Percentiles rank a stretch among this genome's conserved stretches.
phyloP scores from a whole-genome alignment of 768 basidiomycete genomes.

The Tulasnella sp. region DNA sequence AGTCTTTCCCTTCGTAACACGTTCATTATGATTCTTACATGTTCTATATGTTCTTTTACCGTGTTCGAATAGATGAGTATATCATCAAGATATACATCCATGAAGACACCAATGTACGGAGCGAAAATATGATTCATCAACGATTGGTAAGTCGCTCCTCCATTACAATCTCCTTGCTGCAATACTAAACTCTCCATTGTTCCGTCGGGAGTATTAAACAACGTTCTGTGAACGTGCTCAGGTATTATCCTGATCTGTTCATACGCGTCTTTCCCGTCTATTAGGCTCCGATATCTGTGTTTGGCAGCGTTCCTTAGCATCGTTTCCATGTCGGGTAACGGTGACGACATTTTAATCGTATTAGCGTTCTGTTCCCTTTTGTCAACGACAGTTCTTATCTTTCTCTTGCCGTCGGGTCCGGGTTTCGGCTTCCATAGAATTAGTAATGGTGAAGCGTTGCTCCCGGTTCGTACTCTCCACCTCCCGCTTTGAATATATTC shows the following conservation, averaged over 20 bases:
- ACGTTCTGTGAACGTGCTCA: not conserved
- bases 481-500: not conserved
- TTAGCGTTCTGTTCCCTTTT: slow-evolving; percentile 8
- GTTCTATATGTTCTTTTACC: slow-evolving; percentile 25
- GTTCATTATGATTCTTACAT: slow-evolving; percentile 25
- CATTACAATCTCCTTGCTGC: slow-evolving; percentile 23
- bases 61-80: slow-evolving; percentile 35
- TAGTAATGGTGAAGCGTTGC: not conserved
- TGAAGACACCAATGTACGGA: slow-evolving; percentile 28
- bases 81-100: slow-evolving; percentile 37
- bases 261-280: slow-evolving; percentile 10
- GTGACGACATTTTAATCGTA: slow-evolving; percentile 8
- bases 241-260: slow-evolving; percentile 6
- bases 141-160: slow-evolving; percentile 26
- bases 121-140: slow-evolving; percentile 27
- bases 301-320: slow-evolving; percentile 4
- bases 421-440: slow-evolving; percentile 1
- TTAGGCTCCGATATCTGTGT: slow-evolving; percentile 1
- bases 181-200: slow-evolving; percentile 8
- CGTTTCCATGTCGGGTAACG: slow-evolving; percentile 8
- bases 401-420: not conserved
- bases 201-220: slow-evolving; percentile 3
- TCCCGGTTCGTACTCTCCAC: not conserved
- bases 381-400: slow-evolving; percentile 9
- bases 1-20: slow-evolving; percentile 23